Evolutionary conservation across 2,329 filamentous ascomycete species (phyloP).

Genomic region (Verticillium alfalfae): DNA sequence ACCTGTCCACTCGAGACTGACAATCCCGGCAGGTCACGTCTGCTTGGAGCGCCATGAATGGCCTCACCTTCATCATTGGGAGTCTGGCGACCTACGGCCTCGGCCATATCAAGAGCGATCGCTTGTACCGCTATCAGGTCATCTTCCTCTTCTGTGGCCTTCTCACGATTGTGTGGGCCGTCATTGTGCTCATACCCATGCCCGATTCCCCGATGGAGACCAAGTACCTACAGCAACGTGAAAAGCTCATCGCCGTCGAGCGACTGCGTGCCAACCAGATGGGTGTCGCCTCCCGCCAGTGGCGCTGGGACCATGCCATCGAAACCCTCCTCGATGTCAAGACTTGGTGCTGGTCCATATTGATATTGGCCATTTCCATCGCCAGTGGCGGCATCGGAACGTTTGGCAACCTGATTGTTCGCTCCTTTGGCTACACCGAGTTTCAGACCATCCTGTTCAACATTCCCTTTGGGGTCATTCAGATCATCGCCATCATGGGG

Average conservation of each 20-base stretch:
- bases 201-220: conserved; percentile 53
- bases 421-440: conserved; percentile 54
- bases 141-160: conserved; percentile 59
- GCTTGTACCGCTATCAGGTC: conserved; percentile 32
- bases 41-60: conserved; percentile 50
- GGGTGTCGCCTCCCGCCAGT: conserved; percentile 65
- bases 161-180: conserved; percentile 51
- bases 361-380: conserved; percentile 50
- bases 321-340: conserved; percentile 43
- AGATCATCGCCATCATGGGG: conserved; percentile 53
- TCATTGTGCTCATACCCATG: conserved; percentile 53
- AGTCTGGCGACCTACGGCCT: conserved; percentile 51
- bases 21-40: neutral
- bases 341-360: conserved; percentile 54
- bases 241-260: conserved; percentile 64
- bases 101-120: conserved; percentile 38
- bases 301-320: conserved; percentile 60
- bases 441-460: conserved; percentile 55
- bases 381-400: conserved; percentile 39
- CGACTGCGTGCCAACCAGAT: conserved; percentile 70
- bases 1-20: conserved; percentile 7
- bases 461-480: conserved; percentile 61
- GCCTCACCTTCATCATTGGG: conserved; percentile 50
- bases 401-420: conserved; percentile 60
- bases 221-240: conserved; percentile 56